A percentile compares a stretch with the other conserved stretches of the same genome.
These are phyloP conservation scores for Claviceps monticola DNA, from an alignment of 2,329 filamentous ascomycete species.

Conservation along the genomic window DNA sequence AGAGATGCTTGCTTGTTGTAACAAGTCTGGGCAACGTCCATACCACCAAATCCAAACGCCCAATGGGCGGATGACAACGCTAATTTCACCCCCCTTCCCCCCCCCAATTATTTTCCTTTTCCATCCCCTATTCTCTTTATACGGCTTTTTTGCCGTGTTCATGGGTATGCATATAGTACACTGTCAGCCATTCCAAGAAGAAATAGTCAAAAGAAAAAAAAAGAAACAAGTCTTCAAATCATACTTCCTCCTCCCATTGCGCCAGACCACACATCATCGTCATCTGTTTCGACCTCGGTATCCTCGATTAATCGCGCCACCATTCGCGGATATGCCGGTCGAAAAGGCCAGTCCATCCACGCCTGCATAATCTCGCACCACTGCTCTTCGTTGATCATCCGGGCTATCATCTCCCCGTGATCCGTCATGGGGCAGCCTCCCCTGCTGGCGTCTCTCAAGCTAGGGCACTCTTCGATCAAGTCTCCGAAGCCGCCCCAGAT, in stretches of 20 bases:
- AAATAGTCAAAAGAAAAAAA: not conserved
- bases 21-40: no score
- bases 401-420: constrained; percentile 27
- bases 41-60: no score
- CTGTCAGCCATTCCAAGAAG: no score
- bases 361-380: constrained; percentile 42
- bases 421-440: constrained; percentile 32
- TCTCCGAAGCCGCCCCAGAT: constrained; percentile 48
- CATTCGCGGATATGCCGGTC: constrained; percentile 33
- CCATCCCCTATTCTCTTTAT: no score
- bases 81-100: no score
- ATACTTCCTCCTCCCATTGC: constrained; percentile 5
- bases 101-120: no score
- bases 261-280: constrained; percentile 13
- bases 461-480: constrained; percentile 33
- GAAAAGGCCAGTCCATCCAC: constrained; percentile 55
- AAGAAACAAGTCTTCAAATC: not conserved
- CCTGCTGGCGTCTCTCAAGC: constrained; percentile 29
- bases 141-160: no score
- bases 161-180: no score
- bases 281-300: constrained; percentile 9
- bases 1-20: no score
- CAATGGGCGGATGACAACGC: no score
- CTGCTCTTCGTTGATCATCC: constrained; percentile 39
- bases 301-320: constrained; percentile 28